phyloP scores from a whole-genome alignment of 306 rosid species.

The Lathyrus oleraceus region DNA sequence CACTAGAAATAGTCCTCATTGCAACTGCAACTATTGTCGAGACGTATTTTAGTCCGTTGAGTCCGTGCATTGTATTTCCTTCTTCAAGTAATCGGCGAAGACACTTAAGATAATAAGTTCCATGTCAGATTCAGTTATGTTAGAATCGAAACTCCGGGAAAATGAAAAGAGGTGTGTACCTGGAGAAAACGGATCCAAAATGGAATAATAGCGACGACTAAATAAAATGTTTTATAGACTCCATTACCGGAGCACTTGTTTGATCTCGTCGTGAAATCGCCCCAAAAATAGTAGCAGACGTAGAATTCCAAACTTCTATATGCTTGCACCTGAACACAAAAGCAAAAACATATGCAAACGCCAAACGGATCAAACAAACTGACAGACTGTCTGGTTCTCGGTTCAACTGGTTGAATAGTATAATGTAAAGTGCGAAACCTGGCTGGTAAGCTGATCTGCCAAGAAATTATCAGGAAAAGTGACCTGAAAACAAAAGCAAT shows the following conservation, averaged over 20 bases:
- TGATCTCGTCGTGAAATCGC: slow-evolving; percentile 60
- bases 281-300: slow-evolving; percentile 67
- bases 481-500: slow-evolving; percentile 43
- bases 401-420: not conserved
- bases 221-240: slow-evolving; percentile 49
- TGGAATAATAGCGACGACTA: slow-evolving; percentile 68
- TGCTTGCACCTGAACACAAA: slow-evolving; percentile 64
- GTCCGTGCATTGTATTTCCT: slow-evolving; percentile 27
- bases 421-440: slow-evolving; percentile 44
- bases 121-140: slow-evolving; percentile 2
- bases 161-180: slow-evolving; percentile 43
- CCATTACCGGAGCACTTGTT: slow-evolving; percentile 51
- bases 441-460: slow-evolving; percentile 88
- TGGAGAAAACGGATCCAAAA: slow-evolving; percentile 75
- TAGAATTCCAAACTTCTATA: slow-evolving; percentile 80
- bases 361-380: not conserved
- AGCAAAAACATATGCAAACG: not conserved
- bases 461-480: slow-evolving; percentile 65
- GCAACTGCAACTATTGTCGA: slow-evolving; percentile 33
- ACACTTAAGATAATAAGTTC: slow-evolving; percentile 28
- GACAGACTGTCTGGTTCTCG: not conserved
- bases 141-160: not conserved
- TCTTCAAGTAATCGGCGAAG: slow-evolving; percentile 32
- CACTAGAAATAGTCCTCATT: slow-evolving; percentile 28
- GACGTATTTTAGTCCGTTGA: slow-evolving; percentile 35